Base-by-base conservation (phyloP, 768 basidiomycete species). In the Austroboletus eburneus region DNA sequence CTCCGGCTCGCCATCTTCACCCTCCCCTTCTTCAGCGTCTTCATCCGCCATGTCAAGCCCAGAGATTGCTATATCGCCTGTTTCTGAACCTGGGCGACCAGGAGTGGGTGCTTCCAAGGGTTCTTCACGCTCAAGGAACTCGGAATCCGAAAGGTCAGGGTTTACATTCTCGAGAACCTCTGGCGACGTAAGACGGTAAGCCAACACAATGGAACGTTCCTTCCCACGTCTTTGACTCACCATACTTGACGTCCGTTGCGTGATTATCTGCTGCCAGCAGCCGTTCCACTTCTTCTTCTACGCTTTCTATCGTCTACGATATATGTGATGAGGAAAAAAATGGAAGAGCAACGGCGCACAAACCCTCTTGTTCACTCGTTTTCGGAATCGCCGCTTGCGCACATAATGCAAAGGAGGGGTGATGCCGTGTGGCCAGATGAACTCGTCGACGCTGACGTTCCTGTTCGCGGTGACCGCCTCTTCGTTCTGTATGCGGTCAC, bases 351-450 rank as follows among this genome's bases (percentile, higher is more conserved):
- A 32, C 2, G 23, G 21, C 20, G 2, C 14, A 71, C 80, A 32
- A 56, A 90, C 90, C 56, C 91, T 70, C 64, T 79, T 76, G 60
- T 91, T 93, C 17, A 91, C 82, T 36, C 93, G 76, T 68, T 92
- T 94, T 49, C 95, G 78, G 69, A 97, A 98, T 36, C 96, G 73
- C 32, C 95, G 78, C 67, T 96, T 96, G 45, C 95, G 79, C 38
- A 82, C 91, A 59, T 94, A 83, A 54, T 88, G 83, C 45, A 99
- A 67, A 2, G 96, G 95, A 40, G 95, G 95, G 0, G 94, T 96
- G 38, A 98, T 74, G 3, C 96, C 96, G 58, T 98, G 94, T 0
- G 89, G 93, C 86, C 90, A 99, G 45, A 97, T 91, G 66, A 94
- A 97, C 54, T 97, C 94, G 55, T 96, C 91, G 39, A 96, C 79